These are phyloP conservation scores for Dactylellina haptotyla DNA, from an alignment of 2,329 filamentous ascomycete species.

Conservation along the genomic window DNA sequence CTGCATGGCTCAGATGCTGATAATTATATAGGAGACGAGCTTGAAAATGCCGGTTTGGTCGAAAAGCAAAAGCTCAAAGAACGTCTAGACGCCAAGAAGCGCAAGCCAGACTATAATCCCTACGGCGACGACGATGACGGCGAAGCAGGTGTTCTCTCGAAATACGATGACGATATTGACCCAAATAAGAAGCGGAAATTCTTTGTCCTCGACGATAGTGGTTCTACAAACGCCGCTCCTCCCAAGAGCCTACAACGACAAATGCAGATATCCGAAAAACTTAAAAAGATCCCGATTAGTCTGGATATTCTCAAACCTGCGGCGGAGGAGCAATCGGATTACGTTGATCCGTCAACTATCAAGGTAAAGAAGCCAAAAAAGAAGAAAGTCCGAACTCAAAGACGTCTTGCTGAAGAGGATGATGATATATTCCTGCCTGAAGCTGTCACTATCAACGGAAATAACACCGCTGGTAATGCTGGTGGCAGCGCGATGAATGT, in stretches of 20 bases:
- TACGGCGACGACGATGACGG: slow-evolving; percentile 73
- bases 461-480: slow-evolving; percentile 61
- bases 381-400: slow-evolving; percentile 65
- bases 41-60: slow-evolving; percentile 78
- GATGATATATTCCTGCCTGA: slow-evolving; percentile 67
- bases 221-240: slow-evolving; percentile 73
- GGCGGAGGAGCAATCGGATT: slow-evolving; percentile 81
- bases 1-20: slow-evolving; percentile 59
- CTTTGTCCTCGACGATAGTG: slow-evolving; percentile 85
- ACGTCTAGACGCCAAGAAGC: slow-evolving; percentile 86
- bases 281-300: slow-evolving; percentile 76
- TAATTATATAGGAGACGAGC: slow-evolving; percentile 78
- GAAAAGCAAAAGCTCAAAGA: slow-evolving; percentile 79
- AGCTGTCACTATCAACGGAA: slow-evolving; percentile 54
- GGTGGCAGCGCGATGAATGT: slow-evolving; percentile 74
- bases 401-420: slow-evolving; percentile 66
- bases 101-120: slow-evolving; percentile 87
- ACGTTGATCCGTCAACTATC: slow-evolving; percentile 83
- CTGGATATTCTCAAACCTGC: slow-evolving; percentile 75
- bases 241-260: slow-evolving; percentile 68
- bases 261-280: slow-evolving; percentile 68
- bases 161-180: slow-evolving; percentile 95
- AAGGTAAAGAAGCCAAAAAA: slow-evolving; percentile 96
- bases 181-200: slow-evolving; percentile 82
- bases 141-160: slow-evolving; percentile 76